These are phyloP conservation scores for Albugo candida DNA, from an alignment of 352 stramenopile genomes.

Conservation along the genomic window DNA sequence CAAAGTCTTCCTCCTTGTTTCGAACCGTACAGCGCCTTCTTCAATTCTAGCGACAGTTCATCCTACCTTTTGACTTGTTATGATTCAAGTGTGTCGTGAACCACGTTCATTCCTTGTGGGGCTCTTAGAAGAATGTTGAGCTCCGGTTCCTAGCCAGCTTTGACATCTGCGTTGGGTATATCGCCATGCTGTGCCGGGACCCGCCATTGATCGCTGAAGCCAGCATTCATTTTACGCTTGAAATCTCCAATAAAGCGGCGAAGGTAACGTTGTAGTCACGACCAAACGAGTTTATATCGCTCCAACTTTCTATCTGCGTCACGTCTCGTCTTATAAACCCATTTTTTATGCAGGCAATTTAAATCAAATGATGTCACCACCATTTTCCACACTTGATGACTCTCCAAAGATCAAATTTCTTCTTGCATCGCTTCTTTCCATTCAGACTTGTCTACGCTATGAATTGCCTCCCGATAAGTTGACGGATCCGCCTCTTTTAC, in stretches of 20 bases:
- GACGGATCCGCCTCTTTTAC: no score
- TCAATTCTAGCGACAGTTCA: constrained; percentile 5
- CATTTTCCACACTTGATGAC: no score
- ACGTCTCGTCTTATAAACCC: no score
- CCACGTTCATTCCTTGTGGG: neutral
- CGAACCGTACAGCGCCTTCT: constrained; percentile 13
- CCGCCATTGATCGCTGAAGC: neutral
- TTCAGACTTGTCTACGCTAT: no score
- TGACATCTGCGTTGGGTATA: neutral
- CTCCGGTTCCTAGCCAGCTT: neutral
- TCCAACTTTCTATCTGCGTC: no score
- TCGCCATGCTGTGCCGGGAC: neutral
- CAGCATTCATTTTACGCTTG: neutral
- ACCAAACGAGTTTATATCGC: neutral
- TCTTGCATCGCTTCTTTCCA: no score
- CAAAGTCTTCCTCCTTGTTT: constrained; percentile 12
- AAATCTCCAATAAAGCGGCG: neutral
- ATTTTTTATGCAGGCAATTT: no score
- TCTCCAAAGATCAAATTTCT: no score
- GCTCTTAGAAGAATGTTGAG: neutral
- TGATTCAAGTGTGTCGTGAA: no score
- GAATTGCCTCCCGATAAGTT: no score
- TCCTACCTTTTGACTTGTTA: no score
- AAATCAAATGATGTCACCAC: no score
- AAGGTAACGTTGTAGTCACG: neutral